phyloP scores from a whole-genome alignment of 208 protist genomes.

The Acanthamoeba healyi region DNA sequence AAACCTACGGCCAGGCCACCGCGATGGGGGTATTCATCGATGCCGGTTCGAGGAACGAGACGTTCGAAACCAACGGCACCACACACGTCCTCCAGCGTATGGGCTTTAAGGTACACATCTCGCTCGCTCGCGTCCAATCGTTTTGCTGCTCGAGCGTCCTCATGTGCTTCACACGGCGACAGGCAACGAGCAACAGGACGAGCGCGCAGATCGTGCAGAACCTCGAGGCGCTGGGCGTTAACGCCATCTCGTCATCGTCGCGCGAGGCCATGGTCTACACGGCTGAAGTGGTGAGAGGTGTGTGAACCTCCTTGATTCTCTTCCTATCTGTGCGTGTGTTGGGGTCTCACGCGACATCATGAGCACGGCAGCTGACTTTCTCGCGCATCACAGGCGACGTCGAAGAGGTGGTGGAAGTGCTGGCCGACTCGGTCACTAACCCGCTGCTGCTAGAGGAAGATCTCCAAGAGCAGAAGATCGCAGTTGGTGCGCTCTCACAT shows the following conservation, averaged over 20 bases:
- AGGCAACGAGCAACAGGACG: background rate
- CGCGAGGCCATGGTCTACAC: constrained; percentile 72
- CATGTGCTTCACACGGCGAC: too few species aligned
- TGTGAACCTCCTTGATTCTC: background rate
- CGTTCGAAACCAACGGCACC: background rate
- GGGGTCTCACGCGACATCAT: background rate
- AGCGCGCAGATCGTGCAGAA: constrained; percentile 54
- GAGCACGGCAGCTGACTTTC: background rate
- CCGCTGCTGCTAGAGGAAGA: constrained; percentile 60
- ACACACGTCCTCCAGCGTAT: constrained; percentile 22
- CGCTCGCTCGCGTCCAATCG: too few species aligned
- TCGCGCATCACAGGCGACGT: background rate
- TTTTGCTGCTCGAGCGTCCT: too few species aligned
- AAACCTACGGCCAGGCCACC: constrained; percentile 45
- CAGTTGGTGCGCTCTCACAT: too few species aligned
- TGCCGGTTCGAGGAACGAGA: background rate
- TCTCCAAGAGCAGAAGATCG: constrained; percentile 48
- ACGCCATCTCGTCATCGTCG: background rate
- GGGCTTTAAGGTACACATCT: constrained; percentile 38
- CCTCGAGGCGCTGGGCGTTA: constrained; percentile 25
- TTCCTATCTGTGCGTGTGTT: too few species aligned
- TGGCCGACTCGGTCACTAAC: constrained; percentile 56
- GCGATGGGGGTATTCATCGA: background rate
- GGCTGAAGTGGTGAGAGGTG: background rate
- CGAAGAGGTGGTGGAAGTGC: constrained; percentile 41